Evolutionary conservation across 192 early-diverging fungal genomes (phyloP).

Genomic region (Coemansia furcata): DNA sequence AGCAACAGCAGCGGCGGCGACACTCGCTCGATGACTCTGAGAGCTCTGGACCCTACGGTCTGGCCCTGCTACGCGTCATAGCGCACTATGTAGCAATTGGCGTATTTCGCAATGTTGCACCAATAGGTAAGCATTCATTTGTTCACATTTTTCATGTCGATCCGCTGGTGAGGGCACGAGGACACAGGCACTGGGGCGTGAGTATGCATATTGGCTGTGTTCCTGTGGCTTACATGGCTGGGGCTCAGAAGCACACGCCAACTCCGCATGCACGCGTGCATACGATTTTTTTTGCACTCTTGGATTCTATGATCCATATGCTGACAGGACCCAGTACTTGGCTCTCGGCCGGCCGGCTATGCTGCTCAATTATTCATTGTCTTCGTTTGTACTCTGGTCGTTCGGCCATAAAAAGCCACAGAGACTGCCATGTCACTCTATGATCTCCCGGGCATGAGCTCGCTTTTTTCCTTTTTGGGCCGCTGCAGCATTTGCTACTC

Average conservation of each 20-base stretch:
- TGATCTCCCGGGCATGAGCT: background rate
- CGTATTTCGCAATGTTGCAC: conserved; percentile 53
- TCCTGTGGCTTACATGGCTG: background rate
- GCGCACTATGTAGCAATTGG: conserved; percentile 53
- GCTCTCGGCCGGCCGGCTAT: conserved; percentile 21
- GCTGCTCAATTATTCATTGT: background rate
- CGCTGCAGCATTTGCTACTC: conserved; percentile 2
- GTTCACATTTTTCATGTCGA: background rate
- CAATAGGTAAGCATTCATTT: conserved; percentile 42
- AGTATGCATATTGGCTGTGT: conserved; percentile 4
- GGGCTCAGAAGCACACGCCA: background rate
- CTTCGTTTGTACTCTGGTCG: background rate
- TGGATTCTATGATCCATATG: background rate
- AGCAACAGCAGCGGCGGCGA: conserved; percentile 2
- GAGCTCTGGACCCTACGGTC: conserved; percentile 45
- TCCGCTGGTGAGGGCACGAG: background rate
- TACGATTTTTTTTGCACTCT: background rate
- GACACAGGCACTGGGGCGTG: background rate
- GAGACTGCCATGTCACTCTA: background rate
- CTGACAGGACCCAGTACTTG: background rate
- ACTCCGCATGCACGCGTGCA: conserved; percentile 4
- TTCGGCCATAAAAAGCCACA: conserved; percentile 4
- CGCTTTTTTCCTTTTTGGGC: background rate
- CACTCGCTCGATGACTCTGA: conserved; percentile 16
- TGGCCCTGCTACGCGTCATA: conserved; percentile 49